Evolutionary conservation across 2,329 filamentous ascomycete species (phyloP).

Genomic region (Exserohilum turcica): DNA sequence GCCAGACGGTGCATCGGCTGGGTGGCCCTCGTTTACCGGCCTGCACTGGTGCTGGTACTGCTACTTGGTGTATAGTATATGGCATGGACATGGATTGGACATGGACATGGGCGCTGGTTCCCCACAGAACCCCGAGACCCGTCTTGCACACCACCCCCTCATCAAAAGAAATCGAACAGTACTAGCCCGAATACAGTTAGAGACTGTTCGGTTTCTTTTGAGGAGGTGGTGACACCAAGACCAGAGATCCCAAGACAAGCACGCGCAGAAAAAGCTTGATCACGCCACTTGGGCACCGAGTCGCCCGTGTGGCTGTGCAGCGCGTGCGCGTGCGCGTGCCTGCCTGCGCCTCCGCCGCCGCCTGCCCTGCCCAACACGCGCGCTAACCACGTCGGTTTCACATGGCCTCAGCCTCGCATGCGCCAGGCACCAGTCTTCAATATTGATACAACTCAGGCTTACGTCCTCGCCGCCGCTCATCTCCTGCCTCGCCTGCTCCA

Average conservation of each 20-base stretch:
- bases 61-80: too few species aligned
- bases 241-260: neutral
- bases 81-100: too few species aligned
- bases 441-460: conserved; percentile 8
- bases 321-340: too few species aligned
- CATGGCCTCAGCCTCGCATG: conserved; percentile 9
- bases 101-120: too few species aligned
- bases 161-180: too few species aligned
- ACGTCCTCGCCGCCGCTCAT: neutral
- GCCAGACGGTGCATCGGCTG: neutral
- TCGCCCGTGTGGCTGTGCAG: conserved; percentile 12
- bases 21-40: too few species aligned
- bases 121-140: neutral
- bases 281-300: neutral
- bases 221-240: too few species aligned
- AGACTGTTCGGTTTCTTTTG: too few species aligned
- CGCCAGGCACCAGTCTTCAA: conserved; percentile 15
- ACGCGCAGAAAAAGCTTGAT: neutral
- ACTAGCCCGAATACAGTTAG: too few species aligned
- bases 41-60: too few species aligned
- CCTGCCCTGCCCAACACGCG: neutral
- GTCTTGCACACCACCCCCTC: neutral
- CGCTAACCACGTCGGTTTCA: conserved; percentile 14
- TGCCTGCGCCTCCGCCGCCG: conserved; percentile 4
- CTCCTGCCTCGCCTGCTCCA: neutral